Percentiles rank a stretch among this genome's conserved stretches.
Conservation (phyloP, 2,329 filamentous ascomycete genomes). For the Hortaea sp. region DNA sequence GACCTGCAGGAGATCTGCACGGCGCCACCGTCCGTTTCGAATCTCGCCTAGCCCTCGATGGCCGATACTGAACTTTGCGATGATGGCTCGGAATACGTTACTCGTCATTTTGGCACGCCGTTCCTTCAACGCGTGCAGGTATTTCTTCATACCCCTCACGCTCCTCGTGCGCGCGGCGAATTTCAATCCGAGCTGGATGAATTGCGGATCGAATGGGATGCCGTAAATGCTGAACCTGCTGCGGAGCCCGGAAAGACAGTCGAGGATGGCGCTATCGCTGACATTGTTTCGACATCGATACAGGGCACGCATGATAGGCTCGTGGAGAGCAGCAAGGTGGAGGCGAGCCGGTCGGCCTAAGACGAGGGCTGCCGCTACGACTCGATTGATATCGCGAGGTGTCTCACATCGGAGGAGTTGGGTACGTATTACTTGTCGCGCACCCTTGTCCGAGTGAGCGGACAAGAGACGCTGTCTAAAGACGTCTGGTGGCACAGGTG, state of each 20-base stretch:
- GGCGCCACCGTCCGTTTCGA: conserved; percentile 27
- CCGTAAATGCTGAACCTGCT: conserved; percentile 16
- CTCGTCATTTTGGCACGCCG: conserved; percentile 11
- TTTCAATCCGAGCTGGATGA: conserved; percentile 21
- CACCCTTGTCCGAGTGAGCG: conserved; percentile 10
- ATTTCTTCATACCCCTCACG: conserved; percentile 23
- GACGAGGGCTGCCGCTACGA: conserved; percentile 22
- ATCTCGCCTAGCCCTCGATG: conserved; percentile 27
- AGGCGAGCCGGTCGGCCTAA: conserved; percentile 8
- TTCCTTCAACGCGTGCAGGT: conserved; percentile 16
- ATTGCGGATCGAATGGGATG: conserved; percentile 11
- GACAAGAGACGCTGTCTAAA: conserved; percentile 16
- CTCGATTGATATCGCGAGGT: conserved; percentile 20
- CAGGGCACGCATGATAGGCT: conserved; percentile 22
- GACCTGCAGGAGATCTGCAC: conserved; percentile 25
- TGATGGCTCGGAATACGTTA: conserved; percentile 23
- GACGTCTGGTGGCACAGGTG: conserved; percentile 12
- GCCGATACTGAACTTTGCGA: conserved; percentile 30
- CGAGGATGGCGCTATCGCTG: conserved; percentile 20
- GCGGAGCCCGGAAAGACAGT: conserved; percentile 17
- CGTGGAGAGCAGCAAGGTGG: conserved; percentile 15
- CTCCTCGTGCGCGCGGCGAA: conserved; percentile 24
- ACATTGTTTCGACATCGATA: conserved; percentile 23
- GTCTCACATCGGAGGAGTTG: conserved; percentile 21
- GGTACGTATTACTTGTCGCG: conserved; percentile 16